Evolutionary conservation across 2,329 filamentous ascomycete genomes (phyloP).

Genomic region (Corinectria fuckeliana): DNA sequence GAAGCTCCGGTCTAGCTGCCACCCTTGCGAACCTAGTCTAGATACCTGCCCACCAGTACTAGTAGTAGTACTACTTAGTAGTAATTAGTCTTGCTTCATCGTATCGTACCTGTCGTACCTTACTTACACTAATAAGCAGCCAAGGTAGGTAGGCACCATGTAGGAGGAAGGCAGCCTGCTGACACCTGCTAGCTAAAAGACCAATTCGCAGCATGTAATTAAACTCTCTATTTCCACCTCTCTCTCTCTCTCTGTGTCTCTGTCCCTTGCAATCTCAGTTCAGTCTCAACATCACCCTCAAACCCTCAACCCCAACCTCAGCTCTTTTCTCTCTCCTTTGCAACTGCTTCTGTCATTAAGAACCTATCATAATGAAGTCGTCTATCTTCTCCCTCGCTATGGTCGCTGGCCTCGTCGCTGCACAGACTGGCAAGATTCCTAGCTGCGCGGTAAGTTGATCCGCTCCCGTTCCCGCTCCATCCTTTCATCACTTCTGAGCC

Average conservation of each 20-base stretch:
- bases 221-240: background rate
- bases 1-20: background rate
- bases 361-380: slow-evolving; percentile 46
- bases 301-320: background rate
- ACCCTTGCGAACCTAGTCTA: background rate
- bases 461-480: background rate
- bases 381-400: slow-evolving; percentile 40
- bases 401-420: slow-evolving; percentile 43
- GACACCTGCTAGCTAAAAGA: background rate
- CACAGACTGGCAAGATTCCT: slow-evolving; percentile 44
- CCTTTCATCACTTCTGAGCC: too few relatives aligned
- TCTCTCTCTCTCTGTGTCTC: background rate
- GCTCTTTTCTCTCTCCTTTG: background rate
- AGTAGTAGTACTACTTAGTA: too few relatives aligned
- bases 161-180: background rate
- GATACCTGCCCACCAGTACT: too few relatives aligned
- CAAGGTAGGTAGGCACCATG: background rate
- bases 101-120: background rate
- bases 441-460: slow-evolving; percentile 47
- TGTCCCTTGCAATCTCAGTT: background rate
- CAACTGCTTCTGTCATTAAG: background rate
- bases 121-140: background rate
- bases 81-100: too few relatives aligned
- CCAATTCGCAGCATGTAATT: slow-evolving; percentile 3
- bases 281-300: background rate